Base-by-base conservation (phyloP, 306 rosid genomes). In the Citrullus colocynthis region DNA sequence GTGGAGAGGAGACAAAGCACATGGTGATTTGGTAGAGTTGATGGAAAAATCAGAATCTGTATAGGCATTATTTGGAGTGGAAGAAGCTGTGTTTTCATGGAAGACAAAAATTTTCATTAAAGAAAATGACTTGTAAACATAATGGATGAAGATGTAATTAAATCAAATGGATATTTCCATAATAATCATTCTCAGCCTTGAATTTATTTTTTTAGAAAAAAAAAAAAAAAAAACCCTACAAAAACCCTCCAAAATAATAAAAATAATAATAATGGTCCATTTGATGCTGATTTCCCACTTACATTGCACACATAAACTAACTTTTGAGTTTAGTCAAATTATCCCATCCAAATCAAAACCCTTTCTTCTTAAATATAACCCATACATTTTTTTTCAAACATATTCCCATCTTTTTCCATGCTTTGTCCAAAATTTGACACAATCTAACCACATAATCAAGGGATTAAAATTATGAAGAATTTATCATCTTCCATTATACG, bases 1-100 rank as follows among this genome's bases (percentile, higher is more conserved):
- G 54, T 48, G 54, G 52, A n/a, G 15, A 44, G 74, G 52, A 45
- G 75, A 70, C 57, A 70, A 17, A 16, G 75, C 75, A 70, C 57
- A 70, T 45, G 75, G 34, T 44, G 56, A 67, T 9, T 11, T 67
- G 74, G 74, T 67, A 67, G 17, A 67, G 54, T 67, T 67, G 52
- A 70, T 70, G 52, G 28, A 42, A 67, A n/a, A 39, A 9, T 16
- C 9, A 70, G 75, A 44, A 70, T 44, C 57, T 69, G 15, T 69
- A 20, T 67, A 17, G 57, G 56, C 75, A 70, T 70, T 70, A 70
- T 70, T 70, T 45, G 21, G 0, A 45, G 75, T 70, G 75, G 75
- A 49, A 45, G 75, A 45, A 21, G 75, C 57, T 70, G 75, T 70
- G 57, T 70, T n/a, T 70, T 12, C 18, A 55, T 69, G 75, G 75